A percentile compares a stretch with the other conserved stretches of the same genome.
Conservation (phyloP, 129 eudicot genomes). For the Glebionis coronaria region DNA sequence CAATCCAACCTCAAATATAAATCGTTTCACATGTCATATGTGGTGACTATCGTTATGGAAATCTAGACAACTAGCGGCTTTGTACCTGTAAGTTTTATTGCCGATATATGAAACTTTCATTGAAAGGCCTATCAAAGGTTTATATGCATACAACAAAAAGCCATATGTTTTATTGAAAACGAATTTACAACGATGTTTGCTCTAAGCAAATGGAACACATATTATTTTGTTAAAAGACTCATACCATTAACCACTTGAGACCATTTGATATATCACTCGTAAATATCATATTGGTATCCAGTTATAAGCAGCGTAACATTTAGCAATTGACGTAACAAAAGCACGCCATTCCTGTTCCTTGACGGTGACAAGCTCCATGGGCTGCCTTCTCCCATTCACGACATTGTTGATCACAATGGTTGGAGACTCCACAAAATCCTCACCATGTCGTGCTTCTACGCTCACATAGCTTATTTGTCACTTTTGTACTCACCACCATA, state of each 20-base stretch:
- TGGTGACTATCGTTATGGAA: too few species aligned
- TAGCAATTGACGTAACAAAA: constrained; percentile 29
- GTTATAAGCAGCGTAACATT: background rate
- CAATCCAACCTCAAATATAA: too few species aligned
- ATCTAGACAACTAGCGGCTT: too few species aligned
- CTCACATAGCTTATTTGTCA: constrained; percentile 6
- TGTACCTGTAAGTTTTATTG: too few species aligned
- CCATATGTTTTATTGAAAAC: background rate
- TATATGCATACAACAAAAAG: too few species aligned
- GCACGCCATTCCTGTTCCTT: constrained; percentile 23
- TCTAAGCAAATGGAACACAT: too few species aligned
- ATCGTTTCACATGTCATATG: too few species aligned
- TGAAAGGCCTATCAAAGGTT: too few species aligned
- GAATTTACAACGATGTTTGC: background rate
- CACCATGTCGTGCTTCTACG: constrained; percentile 31
- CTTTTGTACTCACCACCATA: constrained; percentile 4
- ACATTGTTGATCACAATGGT: constrained; percentile 20
- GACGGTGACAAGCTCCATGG: constrained; percentile 27
- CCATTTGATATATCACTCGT: background rate
- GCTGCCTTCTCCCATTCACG: constrained; percentile 21
- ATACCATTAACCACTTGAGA: background rate
- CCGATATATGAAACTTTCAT: too few species aligned
- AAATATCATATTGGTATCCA: background rate
- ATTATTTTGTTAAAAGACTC: background rate
- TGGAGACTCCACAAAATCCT: constrained; percentile 3